These are phyloP conservation scores for Puccinia horiana DNA, from an alignment of 1,284 basidiomycete genomes.

Conservation along the genomic window DNA sequence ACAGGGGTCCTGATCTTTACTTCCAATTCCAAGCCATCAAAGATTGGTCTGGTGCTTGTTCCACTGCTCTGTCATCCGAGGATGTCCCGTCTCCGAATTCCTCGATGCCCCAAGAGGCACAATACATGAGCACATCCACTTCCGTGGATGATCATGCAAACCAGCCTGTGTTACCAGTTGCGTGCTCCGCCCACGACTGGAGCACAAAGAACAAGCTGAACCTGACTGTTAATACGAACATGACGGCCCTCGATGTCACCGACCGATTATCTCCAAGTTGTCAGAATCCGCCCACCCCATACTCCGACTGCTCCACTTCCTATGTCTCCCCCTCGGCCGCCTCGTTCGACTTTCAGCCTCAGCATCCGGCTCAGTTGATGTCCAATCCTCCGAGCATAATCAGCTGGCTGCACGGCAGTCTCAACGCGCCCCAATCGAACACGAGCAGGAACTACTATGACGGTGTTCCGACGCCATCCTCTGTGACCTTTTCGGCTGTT, in stretches of 20 bases:
- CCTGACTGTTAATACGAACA: slow-evolving; percentile 28
- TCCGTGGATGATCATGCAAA: background rate
- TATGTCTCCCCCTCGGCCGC: background rate
- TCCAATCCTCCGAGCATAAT: background rate
- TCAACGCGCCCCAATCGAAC: background rate
- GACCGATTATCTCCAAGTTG: background rate
- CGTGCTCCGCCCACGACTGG: slow-evolving; percentile 12
- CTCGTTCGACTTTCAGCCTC: background rate
- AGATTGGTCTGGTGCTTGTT: slow-evolving; percentile 38
- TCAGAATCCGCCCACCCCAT: background rate
- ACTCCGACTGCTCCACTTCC: background rate
- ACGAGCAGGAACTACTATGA: background rate
- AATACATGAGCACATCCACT: background rate
- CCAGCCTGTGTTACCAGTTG: background rate
- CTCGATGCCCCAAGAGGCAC: background rate
- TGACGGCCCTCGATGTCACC: background rate
- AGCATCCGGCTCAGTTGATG: background rate
- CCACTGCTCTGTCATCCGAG: slow-evolving; percentile 4
- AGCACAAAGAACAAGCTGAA: slow-evolving; percentile 38
- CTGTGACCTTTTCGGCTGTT: slow-evolving; percentile 13
- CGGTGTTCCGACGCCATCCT: slow-evolving; percentile 12
- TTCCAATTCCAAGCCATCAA: slow-evolving; percentile 25
- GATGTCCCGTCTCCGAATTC: background rate
- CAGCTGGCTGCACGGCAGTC: background rate
- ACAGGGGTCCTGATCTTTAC: background rate